phyloP scores from a whole-genome alignment of 345 rosid species.

The Salix arbutifolia region DNA sequence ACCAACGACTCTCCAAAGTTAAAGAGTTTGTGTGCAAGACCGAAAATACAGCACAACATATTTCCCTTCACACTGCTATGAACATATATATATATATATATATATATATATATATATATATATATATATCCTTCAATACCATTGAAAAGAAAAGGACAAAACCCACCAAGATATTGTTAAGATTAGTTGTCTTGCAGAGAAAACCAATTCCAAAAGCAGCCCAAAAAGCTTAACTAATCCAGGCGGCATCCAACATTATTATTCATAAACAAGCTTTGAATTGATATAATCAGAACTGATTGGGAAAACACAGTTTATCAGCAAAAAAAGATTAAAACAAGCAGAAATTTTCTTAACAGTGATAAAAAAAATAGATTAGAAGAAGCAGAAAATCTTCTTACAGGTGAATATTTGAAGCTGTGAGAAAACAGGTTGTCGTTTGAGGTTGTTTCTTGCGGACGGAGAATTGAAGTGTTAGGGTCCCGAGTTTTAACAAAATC shows the following conservation, averaged over 20 bases:
- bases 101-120: too few species aligned
- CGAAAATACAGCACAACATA: neutral
- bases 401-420: neutral
- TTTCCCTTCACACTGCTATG: neutral
- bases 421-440: neutral
- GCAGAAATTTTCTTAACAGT: neutral
- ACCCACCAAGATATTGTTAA: neutral
- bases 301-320: neutral
- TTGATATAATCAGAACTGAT: neutral
- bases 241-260: neutral
- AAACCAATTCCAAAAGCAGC: neutral
- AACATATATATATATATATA: neutral
- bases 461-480: neutral
- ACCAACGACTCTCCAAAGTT: neutral
- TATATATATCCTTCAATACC: neutral
- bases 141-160: neutral
- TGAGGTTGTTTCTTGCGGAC: neutral
- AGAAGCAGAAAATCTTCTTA: neutral
- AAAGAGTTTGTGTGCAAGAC: neutral
- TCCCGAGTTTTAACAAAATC: neutral
- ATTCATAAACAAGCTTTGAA: too few species aligned
- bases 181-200: neutral
- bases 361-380: too few species aligned
- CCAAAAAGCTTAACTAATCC: neutral
- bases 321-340: too few species aligned